A percentile compares a stretch with the other conserved stretches of the same genome.
Conservation (phyloP, 495 filamentous ascomycete genomes). For the Xylaria cubensis region DNA sequence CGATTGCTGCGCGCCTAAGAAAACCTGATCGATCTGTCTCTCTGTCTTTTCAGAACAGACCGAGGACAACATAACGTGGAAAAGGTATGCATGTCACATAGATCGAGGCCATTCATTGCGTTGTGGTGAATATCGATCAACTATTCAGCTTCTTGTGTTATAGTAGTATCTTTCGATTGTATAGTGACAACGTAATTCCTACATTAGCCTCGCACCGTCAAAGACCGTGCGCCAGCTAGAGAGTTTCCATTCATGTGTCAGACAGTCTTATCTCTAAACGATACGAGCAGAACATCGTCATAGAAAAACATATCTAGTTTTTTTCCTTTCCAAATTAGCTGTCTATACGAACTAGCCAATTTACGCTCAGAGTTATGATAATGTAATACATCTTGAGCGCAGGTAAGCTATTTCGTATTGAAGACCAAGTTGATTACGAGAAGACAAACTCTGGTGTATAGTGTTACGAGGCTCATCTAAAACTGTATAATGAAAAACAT, state of each 20-base stretch:
- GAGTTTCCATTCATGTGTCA: not conserved
- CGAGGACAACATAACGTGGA: not conserved
- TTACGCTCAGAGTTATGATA: too few species aligned
- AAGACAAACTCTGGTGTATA: not conserved
- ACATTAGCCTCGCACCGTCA: not conserved
- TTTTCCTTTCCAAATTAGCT: too few species aligned
- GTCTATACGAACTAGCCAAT: too few species aligned
- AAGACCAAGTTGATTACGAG: too few species aligned
- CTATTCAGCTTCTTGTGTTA: not conserved
- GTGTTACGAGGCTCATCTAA: not conserved
- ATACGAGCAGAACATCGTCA: not conserved
- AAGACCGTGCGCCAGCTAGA: not conserved
- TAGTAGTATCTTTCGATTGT: not conserved
- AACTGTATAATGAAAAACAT: not conserved
- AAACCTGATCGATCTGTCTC: conserved; percentile 20
- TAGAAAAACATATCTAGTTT: not conserved
- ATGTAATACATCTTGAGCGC: too few species aligned
- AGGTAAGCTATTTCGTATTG: too few species aligned
- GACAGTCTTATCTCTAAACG: not conserved
- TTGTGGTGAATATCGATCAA: not conserved
- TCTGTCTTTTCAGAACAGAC: not conserved
- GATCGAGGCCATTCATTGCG: not conserved
- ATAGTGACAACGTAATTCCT: not conserved
- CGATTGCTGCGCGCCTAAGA: conserved; percentile 57
- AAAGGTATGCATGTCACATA: not conserved